phyloP scores from a whole-genome alignment of 2,329 filamentous ascomycete species.

The Venturiaceae sp. region DNA sequence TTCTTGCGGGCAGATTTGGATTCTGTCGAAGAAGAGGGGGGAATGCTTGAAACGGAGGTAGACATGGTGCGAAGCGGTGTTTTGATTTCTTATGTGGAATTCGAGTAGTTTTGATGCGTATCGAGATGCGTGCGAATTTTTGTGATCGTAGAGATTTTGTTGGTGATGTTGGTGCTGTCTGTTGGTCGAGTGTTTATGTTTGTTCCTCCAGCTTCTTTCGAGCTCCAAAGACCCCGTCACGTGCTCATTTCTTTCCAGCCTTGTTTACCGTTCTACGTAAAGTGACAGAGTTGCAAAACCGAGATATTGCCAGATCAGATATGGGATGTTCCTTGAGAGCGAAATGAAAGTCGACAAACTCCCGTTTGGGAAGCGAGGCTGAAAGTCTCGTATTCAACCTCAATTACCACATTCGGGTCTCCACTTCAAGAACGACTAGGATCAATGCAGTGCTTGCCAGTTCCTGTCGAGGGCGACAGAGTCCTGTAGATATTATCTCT shows the following conservation, averaged over 20 bases:
- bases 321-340: no score
- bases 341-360: no score
- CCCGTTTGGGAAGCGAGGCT: no score
- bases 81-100: not conserved
- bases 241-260: not conserved
- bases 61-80: not conserved
- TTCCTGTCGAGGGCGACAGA: no score
- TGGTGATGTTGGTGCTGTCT: not conserved
- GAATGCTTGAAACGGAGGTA: not conserved
- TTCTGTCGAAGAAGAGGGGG: not conserved
- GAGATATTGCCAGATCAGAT: no score
- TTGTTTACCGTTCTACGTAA: no score
- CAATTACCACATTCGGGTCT: no score
- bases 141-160: not conserved
- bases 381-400: no score
- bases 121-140: not conserved
- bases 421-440: no score
- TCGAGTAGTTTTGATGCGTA: not conserved
- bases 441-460: no score
- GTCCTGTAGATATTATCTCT: no score
- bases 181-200: not conserved
- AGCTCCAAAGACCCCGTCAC: not conserved
- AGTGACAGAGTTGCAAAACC: no score
- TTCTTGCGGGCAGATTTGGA: constrained; percentile 45
- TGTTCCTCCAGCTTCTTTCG: not conserved